phyloP scores from a whole-genome alignment of 495 filamentous ascomycete genomes.

The Xylaria curta region DNA sequence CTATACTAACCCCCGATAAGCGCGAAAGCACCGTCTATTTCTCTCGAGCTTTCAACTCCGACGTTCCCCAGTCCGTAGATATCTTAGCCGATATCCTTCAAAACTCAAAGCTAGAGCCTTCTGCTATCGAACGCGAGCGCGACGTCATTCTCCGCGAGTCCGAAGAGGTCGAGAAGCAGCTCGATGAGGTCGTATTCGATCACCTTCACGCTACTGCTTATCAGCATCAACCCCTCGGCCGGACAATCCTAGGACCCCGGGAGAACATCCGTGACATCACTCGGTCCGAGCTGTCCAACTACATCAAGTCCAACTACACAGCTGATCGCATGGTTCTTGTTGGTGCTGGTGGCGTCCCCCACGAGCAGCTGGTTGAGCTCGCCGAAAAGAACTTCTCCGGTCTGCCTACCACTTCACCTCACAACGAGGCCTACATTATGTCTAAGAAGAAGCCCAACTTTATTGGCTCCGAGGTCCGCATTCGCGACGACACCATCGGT shows the following conservation, averaged over 20 bases:
- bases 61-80: conserved; percentile 93
- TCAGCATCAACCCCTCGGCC: conserved; percentile 93
- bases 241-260: conserved; percentile 96
- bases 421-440: conserved; percentile 71
- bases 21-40: conserved; percentile 99
- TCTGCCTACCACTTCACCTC: conserved; percentile 72
- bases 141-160: conserved; percentile 98
- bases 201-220: conserved; percentile 98
- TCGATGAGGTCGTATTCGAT: conserved; percentile 99
- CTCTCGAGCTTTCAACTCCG: conserved; percentile 97
- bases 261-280: conserved; percentile 98
- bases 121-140: conserved; percentile 94
- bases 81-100: conserved; percentile 99
- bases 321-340: conserved; percentile 99
- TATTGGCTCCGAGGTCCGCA: conserved; percentile 90
- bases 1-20: conserved; percentile 57
- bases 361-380: conserved; percentile 90
- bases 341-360: conserved; percentile 91
- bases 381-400: conserved; percentile 93
- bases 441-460: conserved; percentile 92
- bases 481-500: conserved; percentile 94
- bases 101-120: conserved; percentile 93
- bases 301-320: conserved; percentile 99
- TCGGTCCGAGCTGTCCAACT: conserved; percentile 84
- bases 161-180: conserved; percentile 99